Evolutionary conservation across 2,329 filamentous ascomycete species (phyloP).

Genomic region (Epichloe gansuensis): DNA sequence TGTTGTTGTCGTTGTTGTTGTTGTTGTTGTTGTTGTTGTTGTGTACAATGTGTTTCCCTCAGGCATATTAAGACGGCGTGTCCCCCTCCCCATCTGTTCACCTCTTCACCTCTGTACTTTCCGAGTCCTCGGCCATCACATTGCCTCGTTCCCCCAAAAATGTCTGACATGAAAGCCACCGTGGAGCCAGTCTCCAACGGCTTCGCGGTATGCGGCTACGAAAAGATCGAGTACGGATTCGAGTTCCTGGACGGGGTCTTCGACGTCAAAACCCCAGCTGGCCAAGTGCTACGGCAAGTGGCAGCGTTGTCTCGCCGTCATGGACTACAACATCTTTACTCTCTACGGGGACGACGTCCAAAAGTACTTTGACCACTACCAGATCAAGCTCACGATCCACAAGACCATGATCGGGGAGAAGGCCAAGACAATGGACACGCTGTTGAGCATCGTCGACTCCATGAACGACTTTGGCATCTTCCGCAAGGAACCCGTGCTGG

Average conservation of each 20-base stretch:
- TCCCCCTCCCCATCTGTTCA: background rate
- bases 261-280: conserved; percentile 43
- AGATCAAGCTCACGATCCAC: conserved; percentile 51
- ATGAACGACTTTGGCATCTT: conserved; percentile 64
- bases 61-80: too few species aligned
- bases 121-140: conserved; percentile 10
- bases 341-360: conserved; percentile 56
- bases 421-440: conserved; percentile 59
- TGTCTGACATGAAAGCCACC: conserved; percentile 59
- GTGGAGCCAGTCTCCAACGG: conserved; percentile 51
- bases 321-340: conserved; percentile 59
- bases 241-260: conserved; percentile 61
- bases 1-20: too few species aligned
- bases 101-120: background rate
- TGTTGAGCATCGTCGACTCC: conserved; percentile 57
- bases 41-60: too few species aligned
- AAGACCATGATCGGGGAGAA: conserved; percentile 67
- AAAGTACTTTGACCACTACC: conserved; percentile 53
- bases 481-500: conserved; percentile 55
- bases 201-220: conserved; percentile 60
- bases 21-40: too few species aligned
- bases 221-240: conserved; percentile 68
- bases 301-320: conserved; percentile 54
- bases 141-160: conserved; percentile 16
- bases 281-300: conserved; percentile 53